Evolutionary conservation across 768 basidiomycete species (phyloP).

Genomic region (Russula lepida): DNA sequence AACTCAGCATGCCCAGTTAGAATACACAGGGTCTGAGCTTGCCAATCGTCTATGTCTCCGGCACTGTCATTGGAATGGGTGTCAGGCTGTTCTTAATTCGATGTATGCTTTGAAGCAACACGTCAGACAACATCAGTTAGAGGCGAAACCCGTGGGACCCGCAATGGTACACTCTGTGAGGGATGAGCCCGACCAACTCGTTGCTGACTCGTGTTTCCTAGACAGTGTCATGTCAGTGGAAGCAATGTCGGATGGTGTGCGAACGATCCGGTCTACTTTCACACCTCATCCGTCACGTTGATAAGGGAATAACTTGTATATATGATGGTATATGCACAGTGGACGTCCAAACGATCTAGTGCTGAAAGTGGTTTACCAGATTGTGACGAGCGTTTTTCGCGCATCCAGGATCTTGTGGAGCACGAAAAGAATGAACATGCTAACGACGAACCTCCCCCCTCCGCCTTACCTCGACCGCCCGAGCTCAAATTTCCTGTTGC

Average conservation of each 20-base stretch:
- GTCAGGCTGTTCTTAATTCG: constrained; percentile 19
- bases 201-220: constrained; percentile 5
- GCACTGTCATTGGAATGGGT: constrained; percentile 14
- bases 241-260: constrained; percentile 19
- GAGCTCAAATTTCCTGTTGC: background rate
- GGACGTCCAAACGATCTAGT: background rate
- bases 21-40: constrained; percentile 14
- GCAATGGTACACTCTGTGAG: constrained; percentile 6
- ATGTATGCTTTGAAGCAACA: constrained; percentile 18
- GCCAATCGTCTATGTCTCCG: constrained; percentile 15
- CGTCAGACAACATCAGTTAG: constrained; percentile 15
- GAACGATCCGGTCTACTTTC: constrained; percentile 6
- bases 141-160: constrained; percentile 10
- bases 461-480: constrained; percentile 6
- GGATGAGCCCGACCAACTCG: background rate
- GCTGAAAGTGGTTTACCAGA: constrained; percentile 4
- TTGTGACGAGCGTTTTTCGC: constrained; percentile 17
- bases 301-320: constrained; percentile 7
- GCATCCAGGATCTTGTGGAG: constrained; percentile 4
- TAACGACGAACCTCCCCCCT: constrained; percentile 5
- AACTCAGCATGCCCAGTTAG: constrained; percentile 11
- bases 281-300: constrained; percentile 15
- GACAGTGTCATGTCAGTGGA: constrained; percentile 19
- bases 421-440: constrained; percentile 14
- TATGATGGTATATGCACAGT: constrained; percentile 9